A percentile compares a stretch with the other conserved stretches of the same genome.
These are phyloP conservation scores for Penicillium glabrum DNA, from an alignment of 2,329 filamentous ascomycete species.

Conservation along the genomic window DNA sequence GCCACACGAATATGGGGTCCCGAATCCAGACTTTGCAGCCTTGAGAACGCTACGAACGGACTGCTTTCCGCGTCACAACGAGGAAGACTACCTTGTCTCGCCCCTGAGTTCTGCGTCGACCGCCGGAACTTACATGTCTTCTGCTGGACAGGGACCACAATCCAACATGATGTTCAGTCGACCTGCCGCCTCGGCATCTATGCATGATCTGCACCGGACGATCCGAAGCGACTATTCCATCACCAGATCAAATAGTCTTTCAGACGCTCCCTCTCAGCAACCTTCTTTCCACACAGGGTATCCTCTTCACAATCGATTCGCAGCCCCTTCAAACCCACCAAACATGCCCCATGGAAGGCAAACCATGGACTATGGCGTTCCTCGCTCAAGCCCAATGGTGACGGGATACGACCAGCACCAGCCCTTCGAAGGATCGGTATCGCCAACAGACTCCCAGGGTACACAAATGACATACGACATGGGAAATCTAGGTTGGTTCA, in stretches of 20 bases:
- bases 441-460: constrained; percentile 31
- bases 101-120: constrained; percentile 37
- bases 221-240: constrained; percentile 29
- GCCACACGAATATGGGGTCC: constrained; percentile 41
- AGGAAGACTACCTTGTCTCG: constrained; percentile 41
- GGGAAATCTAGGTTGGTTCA: constrained; percentile 27
- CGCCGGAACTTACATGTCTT: constrained; percentile 36
- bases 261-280: constrained; percentile 27
- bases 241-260: constrained; percentile 37
- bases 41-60: constrained; percentile 36
- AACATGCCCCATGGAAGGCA: constrained; percentile 29
- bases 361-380: constrained; percentile 30
- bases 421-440: constrained; percentile 33
- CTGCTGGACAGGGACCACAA: constrained; percentile 27
- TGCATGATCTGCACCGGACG: constrained; percentile 30
- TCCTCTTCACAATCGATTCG: constrained; percentile 30
- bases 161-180: constrained; percentile 27
- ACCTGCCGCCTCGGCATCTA: constrained; percentile 23
- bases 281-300: constrained; percentile 27
- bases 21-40: constrained; percentile 37
- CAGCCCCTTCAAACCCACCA: constrained; percentile 26
- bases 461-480: constrained; percentile 29
- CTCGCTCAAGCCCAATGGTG: constrained; percentile 26
- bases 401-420: constrained; percentile 30
- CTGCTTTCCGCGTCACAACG: constrained; percentile 31